Base-by-base conservation (phyloP, 768 basidiomycete species). In the Chlorophyllum brunneum region DNA sequence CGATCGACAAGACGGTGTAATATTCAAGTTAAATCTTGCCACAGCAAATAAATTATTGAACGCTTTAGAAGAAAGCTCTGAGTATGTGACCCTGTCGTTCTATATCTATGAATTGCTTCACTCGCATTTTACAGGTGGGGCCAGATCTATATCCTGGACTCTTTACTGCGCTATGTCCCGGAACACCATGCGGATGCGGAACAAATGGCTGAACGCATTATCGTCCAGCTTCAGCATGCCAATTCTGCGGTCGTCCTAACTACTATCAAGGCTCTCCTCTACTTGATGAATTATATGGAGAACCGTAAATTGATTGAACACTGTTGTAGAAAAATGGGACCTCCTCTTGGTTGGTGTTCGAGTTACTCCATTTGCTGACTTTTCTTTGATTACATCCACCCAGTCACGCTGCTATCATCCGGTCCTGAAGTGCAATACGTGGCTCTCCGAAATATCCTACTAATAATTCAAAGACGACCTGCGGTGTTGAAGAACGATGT, bases 371-470 rank as follows among this genome's bases (percentile, higher is more conserved):
- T 39, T 20, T n/a, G 18, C n/a, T 39, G 10, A n/a, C n/a, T 41
- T 49, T 13, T 36, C 51, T 45, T 13, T 40, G 10, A 59, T 39
- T 18, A 33, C 23, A 5, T 16, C 13, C 26, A 18, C 42, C 0
- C 65, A 98, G 97, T 99, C 20, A 92, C 97, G 0, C 71, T 98
- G 10, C 76, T 99, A 31, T 98, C 97, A 5, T 98, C 97, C 10
- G 95, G 97, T 29, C 92, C 94, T 18, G 97, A 98, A 70, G 95
- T 99, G 2, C 97, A 98, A 78, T 99, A 98, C 65, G 95, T 99
- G 49, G 92, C 93, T 2, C 73, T 99, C 26, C 85, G 97, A 47
- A 99, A 99, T 63, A 98, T 99, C 64, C 78, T 98, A 43, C 80
- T 99, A 42, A 97, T 99, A 65, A 95, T 99, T 56, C 97, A 98